Evolutionary conservation across 768 basidiomycete genomes (phyloP).

Genomic region (Suillus weaverae): DNA sequence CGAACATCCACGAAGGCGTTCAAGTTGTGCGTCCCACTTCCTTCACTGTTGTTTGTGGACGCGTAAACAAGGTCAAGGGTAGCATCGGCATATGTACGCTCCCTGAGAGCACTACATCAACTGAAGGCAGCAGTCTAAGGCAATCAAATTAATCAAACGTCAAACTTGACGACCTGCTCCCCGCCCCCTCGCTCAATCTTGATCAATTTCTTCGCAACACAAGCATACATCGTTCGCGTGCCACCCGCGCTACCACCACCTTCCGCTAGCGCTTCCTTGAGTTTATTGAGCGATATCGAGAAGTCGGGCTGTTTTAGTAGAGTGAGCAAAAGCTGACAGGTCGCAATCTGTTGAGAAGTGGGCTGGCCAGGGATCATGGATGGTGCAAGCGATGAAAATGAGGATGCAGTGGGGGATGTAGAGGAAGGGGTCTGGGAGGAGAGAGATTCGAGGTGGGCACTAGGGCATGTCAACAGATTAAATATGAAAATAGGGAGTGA

Average conservation of each 20-base stretch:
- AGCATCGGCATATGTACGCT: neutral
- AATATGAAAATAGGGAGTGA: constrained; percentile 1
- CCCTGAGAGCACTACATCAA: neutral
- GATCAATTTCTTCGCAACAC: constrained; percentile 78
- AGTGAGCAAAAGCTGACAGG: constrained; percentile 61
- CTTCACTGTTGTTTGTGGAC: neutral
- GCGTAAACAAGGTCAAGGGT: neutral
- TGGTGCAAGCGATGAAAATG: constrained; percentile 46
- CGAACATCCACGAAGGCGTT: neutral
- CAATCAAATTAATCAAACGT: constrained; percentile 44
- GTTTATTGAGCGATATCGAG: constrained; percentile 58
- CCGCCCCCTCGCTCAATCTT: constrained; percentile 75
- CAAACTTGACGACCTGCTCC: constrained; percentile 76
- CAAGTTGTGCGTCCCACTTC: neutral
- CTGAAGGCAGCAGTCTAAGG: neutral
- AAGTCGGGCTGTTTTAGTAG: constrained; percentile 57
- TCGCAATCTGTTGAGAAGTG: constrained; percentile 69
- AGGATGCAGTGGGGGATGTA: constrained; percentile 57
- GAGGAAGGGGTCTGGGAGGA: constrained; percentile 51
- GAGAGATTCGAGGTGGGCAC: constrained; percentile 58
- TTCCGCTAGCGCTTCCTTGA: constrained; percentile 55
- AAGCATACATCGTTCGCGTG: constrained; percentile 68
- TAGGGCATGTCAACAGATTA: constrained; percentile 26
- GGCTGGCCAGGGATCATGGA: constrained; percentile 38
- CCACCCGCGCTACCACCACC: constrained; percentile 46